Percentiles rank a stretch among this genome's conserved stretches.
Evolutionary conservation across 805 yeast genomes (phyloP).

Genomic region (Candida taoyuanica): DNA sequence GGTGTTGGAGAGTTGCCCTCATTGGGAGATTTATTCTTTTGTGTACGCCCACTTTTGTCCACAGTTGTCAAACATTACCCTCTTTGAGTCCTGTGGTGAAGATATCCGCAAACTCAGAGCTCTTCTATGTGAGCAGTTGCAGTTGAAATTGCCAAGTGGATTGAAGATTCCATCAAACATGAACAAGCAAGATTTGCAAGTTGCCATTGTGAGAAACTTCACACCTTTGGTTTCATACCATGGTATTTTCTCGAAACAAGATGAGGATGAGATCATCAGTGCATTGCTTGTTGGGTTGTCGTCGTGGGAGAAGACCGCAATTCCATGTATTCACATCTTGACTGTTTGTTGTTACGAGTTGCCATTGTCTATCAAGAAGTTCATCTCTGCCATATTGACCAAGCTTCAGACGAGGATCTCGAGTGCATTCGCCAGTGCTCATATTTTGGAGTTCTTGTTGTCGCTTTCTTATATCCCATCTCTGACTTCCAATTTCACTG

Average conservation of each 20-base stretch:
- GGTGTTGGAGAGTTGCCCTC: slow-evolving; percentile 47
- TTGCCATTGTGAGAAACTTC: slow-evolving; percentile 56
- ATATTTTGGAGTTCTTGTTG: slow-evolving; percentile 68
- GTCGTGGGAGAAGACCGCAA: slow-evolving; percentile 75
- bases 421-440: slow-evolving; percentile 61
- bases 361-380: slow-evolving; percentile 68
- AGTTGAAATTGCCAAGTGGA: slow-evolving; percentile 40
- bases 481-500: slow-evolving; percentile 64
- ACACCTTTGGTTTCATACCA: slow-evolving; percentile 63
- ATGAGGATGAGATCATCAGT: slow-evolving; percentile 59
- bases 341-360: slow-evolving; percentile 78
- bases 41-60: slow-evolving; percentile 65
- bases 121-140: slow-evolving; percentile 56
- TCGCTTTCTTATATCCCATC: slow-evolving; percentile 63
- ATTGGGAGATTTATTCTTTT: slow-evolving; percentile 71
- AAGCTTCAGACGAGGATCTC: slow-evolving; percentile 72
- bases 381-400: slow-evolving; percentile 62
- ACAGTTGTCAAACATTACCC: slow-evolving; percentile 53
- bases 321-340: slow-evolving; percentile 72
- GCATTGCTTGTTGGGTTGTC: slow-evolving; percentile 57
- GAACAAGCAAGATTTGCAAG: slow-evolving; percentile 58
- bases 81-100: slow-evolving; percentile 41
- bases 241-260: slow-evolving; percentile 45
- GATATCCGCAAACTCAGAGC: slow-evolving; percentile 39
- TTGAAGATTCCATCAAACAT: slow-evolving; percentile 40